A percentile compares a stretch with the other conserved stretches of the same genome.
Evolutionary conservation across 208 protist species (phyloP).

Genomic region (Tritrichomonas musculus): DNA sequence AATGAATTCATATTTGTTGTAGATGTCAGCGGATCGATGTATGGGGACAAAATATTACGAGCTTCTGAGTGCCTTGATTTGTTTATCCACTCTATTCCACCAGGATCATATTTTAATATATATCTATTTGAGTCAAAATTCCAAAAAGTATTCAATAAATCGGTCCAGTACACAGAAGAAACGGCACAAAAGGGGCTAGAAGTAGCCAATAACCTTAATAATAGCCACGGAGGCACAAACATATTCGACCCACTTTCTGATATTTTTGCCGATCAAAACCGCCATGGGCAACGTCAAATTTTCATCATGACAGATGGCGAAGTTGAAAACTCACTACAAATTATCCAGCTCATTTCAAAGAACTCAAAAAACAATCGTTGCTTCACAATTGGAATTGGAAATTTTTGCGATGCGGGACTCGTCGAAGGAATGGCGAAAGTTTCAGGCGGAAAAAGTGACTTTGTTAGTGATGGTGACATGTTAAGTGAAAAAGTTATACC

Average conservation of each 20-base stretch:
- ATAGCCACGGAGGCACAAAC: background rate
- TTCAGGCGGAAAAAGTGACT: background rate
- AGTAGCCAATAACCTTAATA: background rate
- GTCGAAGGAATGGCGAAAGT: background rate
- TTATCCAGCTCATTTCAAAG: background rate
- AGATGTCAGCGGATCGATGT: background rate
- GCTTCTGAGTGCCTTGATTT: background rate
- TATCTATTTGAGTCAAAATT: background rate
- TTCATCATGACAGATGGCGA: background rate
- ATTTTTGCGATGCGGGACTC: background rate
- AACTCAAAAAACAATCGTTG: background rate
- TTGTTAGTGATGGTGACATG: background rate
- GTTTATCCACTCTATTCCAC: background rate
- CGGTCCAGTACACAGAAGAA: background rate
- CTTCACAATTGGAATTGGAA: background rate
- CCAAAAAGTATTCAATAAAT: background rate
- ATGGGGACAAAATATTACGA: background rate
- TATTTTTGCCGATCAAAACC: background rate
- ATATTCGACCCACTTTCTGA: background rate
- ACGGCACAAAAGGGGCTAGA: background rate
- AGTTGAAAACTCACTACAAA: background rate
- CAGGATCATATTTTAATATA: background rate
- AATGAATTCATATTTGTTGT: background rate
- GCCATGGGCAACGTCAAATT: background rate
- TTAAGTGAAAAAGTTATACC: background rate